Conservation (phyloP, 441 rosid species). For the Arabidopsis hybrid region DNA sequence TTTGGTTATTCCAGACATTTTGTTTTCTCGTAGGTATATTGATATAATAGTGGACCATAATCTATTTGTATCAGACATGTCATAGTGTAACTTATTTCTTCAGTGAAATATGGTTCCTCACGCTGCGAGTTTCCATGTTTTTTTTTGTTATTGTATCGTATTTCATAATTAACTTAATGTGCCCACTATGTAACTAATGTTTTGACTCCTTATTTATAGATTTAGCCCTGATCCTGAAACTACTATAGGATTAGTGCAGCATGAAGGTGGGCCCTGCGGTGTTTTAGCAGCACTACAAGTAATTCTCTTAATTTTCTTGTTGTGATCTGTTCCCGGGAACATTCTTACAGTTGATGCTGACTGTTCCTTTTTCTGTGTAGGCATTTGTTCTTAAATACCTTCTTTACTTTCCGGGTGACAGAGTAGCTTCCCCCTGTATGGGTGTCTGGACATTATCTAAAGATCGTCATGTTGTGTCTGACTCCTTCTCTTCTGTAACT, state of each 20-base stretch:
- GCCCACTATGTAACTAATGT: conserved; percentile 43
- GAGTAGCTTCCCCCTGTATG: conserved; percentile 49
- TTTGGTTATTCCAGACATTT: too few relatives aligned
- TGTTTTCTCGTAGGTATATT: too few relatives aligned
- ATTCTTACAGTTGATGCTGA: conserved; percentile 33
- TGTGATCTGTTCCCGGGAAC: conserved; percentile 6
- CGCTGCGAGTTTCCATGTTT: too few relatives aligned
- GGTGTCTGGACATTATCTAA: conserved; percentile 52
- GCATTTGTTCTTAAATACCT: conserved; percentile 95
- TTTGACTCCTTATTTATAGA: conserved; percentile 57
- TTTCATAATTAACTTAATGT: not conserved
- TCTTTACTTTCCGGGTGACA: conserved; percentile 78
- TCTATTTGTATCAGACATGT: too few relatives aligned
- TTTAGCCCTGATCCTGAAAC: conserved; percentile 98
- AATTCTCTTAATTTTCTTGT: conserved; percentile 48
- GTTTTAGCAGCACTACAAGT: conserved; percentile 98
- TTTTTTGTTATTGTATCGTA: not conserved
- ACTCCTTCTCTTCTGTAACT: conserved; percentile 60
- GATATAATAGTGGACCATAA: too few relatives aligned
- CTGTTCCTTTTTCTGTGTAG: conserved; percentile 54
- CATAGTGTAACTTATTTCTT: not conserved
- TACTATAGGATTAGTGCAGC: conserved; percentile 97
- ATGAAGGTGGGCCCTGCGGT: conserved; percentile 99
- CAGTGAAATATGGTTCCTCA: not conserved
- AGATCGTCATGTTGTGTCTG: conserved; percentile 53